phyloP scores from a whole-genome alignment of 352 stramenopile species.

The Pythium dissotocum region DNA sequence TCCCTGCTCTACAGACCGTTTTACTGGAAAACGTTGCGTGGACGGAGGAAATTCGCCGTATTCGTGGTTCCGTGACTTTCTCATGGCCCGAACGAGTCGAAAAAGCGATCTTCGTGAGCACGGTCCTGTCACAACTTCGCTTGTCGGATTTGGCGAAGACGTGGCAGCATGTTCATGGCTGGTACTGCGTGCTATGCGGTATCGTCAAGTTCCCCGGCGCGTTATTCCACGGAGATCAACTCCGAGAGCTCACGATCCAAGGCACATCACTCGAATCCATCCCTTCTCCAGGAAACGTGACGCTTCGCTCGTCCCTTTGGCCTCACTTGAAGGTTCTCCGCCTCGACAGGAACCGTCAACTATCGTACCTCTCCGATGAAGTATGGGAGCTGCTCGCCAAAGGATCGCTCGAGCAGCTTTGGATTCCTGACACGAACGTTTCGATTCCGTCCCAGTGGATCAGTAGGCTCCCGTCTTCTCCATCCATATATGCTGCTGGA shows the following conservation, averaged over 20 bases:
- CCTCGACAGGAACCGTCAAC: neutral
- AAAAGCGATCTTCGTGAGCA: neutral
- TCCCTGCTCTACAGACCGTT: neutral
- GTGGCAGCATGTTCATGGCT: neutral
- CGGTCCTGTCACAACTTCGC: neutral
- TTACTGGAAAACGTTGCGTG: neutral
- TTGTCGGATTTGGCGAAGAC: neutral
- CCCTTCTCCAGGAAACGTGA: neutral
- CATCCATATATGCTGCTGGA: neutral
- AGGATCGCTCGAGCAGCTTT: neutral
- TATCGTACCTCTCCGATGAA: neutral
- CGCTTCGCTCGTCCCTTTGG: neutral
- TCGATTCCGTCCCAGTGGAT: neutral
- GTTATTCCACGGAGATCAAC: neutral
- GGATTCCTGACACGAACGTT: neutral
- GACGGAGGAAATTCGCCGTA: neutral
- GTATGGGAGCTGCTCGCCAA: neutral
- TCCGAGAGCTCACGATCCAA: neutral
- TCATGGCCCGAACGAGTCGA: constrained; percentile 1
- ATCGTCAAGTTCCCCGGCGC: constrained; percentile 2
- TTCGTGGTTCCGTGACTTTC: neutral
- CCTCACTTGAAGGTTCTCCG: neutral
- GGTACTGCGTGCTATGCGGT: constrained; percentile 5
- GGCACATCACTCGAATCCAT: neutral
- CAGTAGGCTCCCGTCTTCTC: neutral